Percentiles rank a stretch among this genome's conserved stretches.
phyloP scores from a whole-genome alignment of 2,329 filamentous ascomycete genomes.

The Phialophora tarda region DNA sequence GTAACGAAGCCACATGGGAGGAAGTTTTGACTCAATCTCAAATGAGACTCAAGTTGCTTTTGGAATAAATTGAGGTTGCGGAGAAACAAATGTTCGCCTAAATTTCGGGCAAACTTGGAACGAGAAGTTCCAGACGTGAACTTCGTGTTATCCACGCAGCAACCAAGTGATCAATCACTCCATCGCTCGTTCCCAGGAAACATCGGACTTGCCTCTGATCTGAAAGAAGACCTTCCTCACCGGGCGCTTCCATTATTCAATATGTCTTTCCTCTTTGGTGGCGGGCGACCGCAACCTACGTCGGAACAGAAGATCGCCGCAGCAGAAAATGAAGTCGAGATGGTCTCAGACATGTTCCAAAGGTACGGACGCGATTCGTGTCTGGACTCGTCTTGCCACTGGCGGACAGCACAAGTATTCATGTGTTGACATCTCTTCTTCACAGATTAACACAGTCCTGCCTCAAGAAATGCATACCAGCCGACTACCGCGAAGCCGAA shows the following conservation, averaged over 20 bases:
- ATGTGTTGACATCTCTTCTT: slow-evolving; percentile 1
- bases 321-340: slow-evolving; percentile 92
- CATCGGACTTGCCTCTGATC: not conserved
- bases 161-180: not conserved
- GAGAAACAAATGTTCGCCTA: slow-evolving; percentile 34
- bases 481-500: slow-evolving; percentile 91
- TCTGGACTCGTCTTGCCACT: not conserved
- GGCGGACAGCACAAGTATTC: no score
- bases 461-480: slow-evolving; percentile 90
- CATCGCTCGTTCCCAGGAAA: not conserved
- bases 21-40: not conserved
- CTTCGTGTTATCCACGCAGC: slow-evolving; percentile 10
- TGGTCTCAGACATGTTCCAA: slow-evolving; percentile 97
- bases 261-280: slow-evolving; percentile 77
- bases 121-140: not conserved
- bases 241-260: not conserved
- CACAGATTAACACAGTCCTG: slow-evolving; percentile 82
- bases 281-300: slow-evolving; percentile 77
- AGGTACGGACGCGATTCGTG: slow-evolving; percentile 64
- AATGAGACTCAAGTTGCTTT: not conserved
- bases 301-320: slow-evolving; percentile 97
- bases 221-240: not conserved
- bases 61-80: slow-evolving; percentile 4
- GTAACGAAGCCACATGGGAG: slow-evolving; percentile 11
- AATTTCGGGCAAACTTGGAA: slow-evolving; percentile 40